A percentile compares a stretch with the other conserved stretches of the same genome.
Conservation (phyloP, 805 yeast species). For the Candida berthetii region DNA sequence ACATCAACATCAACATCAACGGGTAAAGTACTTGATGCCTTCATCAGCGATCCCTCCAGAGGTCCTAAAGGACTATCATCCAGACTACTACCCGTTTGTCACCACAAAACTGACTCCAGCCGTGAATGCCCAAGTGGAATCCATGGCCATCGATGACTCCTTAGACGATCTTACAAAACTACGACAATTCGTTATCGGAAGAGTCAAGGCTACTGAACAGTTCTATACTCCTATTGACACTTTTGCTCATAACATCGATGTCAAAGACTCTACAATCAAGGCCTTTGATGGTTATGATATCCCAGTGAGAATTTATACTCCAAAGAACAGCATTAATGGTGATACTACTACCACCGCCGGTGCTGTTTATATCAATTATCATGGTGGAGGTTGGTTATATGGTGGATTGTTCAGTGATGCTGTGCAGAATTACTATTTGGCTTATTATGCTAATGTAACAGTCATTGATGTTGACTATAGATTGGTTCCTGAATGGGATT, state of each 20-base stretch:
- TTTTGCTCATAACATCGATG: neutral
- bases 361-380: conserved; percentile 2
- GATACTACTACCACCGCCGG: neutral
- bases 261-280: neutral
- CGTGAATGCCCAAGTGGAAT: too few relatives aligned
- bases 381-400: conserved; percentile 5
- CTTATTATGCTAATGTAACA: conserved; percentile 13
- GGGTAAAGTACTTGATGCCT: too few relatives aligned
- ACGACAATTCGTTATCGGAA: neutral
- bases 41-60: too few relatives aligned
- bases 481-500: conserved; percentile 3
- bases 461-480: conserved; percentile 8
- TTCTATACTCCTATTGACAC: neutral
- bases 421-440: conserved; percentile 6
- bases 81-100: too few relatives aligned
- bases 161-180: too few relatives aligned
- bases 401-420: conserved; percentile 1
- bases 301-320: conserved; percentile 1
- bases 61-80: too few relatives aligned
- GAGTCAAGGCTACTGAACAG: neutral
- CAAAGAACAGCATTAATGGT: too few relatives aligned
- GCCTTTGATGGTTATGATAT: conserved; percentile 1
- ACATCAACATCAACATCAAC: too few relatives aligned
- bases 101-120: too few relatives aligned
- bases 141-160: too few relatives aligned